Percentiles rank a stretch among this genome's conserved stretches.
Evolutionary conservation across 2,329 filamentous ascomycete species (phyloP).

Genomic region (Penicillium sp.): DNA sequence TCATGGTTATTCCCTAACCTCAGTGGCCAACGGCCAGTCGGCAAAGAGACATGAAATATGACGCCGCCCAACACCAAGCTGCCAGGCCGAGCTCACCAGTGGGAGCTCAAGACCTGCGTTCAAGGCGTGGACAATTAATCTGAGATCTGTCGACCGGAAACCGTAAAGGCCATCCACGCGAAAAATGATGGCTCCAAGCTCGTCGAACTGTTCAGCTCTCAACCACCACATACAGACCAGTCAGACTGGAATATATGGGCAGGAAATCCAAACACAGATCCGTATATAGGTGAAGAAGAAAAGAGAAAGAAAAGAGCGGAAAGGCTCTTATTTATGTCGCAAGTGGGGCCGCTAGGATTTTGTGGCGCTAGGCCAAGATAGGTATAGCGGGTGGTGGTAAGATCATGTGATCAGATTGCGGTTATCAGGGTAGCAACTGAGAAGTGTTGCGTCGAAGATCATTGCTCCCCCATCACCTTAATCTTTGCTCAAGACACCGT

Average conservation of each 20-base stretch:
- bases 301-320: slow-evolving; percentile 36
- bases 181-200: slow-evolving; percentile 70
- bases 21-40: slow-evolving; percentile 80
- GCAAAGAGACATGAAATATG: slow-evolving; percentile 89
- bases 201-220: slow-evolving; percentile 85
- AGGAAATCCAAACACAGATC: slow-evolving; percentile 87
- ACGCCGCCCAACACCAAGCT: slow-evolving; percentile 56
- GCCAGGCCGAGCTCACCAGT: slow-evolving; percentile 63
- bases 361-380: slow-evolving; percentile 24
- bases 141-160: slow-evolving; percentile 96
- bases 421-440: slow-evolving; percentile 6
- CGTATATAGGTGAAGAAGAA: slow-evolving; percentile 48
- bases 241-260: slow-evolving; percentile 44
- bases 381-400: neutral
- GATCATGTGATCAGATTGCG: slow-evolving; percentile 17
- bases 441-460: neutral
- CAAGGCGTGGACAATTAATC: slow-evolving; percentile 60
- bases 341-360: slow-evolving; percentile 12
- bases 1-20: slow-evolving; percentile 90
- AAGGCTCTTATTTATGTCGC: slow-evolving; percentile 32
- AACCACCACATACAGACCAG: slow-evolving; percentile 60
- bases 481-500: slow-evolving; percentile 4
- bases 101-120: slow-evolving; percentile 63
- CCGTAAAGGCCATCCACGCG: slow-evolving; percentile 60
- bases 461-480: neutral